Evolutionary conservation across 495 filamentous ascomycete species (phyloP).

Genomic region (Lichenothelia convexa): DNA sequence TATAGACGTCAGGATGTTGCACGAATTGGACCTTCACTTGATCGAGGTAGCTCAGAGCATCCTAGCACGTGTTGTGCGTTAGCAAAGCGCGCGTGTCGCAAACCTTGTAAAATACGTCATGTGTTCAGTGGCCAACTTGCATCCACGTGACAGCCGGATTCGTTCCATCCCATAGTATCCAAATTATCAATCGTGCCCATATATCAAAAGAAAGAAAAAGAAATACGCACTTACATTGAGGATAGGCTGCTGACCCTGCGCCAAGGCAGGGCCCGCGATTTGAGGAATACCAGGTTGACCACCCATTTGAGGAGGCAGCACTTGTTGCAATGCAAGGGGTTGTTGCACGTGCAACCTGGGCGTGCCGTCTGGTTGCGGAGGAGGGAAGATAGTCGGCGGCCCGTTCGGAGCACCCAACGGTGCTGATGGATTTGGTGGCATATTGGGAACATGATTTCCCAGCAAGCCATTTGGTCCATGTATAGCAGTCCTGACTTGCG

Average conservation of each 20-base stretch:
- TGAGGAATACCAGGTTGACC: no score
- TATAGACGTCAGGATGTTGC: conserved; percentile 95
- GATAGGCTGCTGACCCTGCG: conserved; percentile 81
- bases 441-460: conserved; percentile 44
- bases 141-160: no score
- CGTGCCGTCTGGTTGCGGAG: no score
- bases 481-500: conserved; percentile 46
- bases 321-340: no score
- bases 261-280: no score
- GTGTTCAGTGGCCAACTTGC: no score
- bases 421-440: conserved; percentile 31
- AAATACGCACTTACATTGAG: conserved; percentile 48
- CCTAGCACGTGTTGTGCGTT: conserved; percentile 39
- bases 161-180: no score
- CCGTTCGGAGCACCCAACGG: conserved; percentile 49
- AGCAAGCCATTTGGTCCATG: conserved; percentile 78
- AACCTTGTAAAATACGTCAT: no score
- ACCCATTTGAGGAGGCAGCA: no score
- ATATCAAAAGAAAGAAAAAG: conserved; percentile 1
- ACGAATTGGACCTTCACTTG: conserved; percentile 98
- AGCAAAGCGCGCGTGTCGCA: no score
- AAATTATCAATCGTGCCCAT: no score
- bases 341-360: no score
- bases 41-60: conserved; percentile 92
- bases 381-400: conserved; percentile 46